A percentile compares a stretch with the other conserved stretches of the same genome.
Evolutionary conservation across 345 rosid genomes (phyloP).

Genomic region (Psidium guajava): DNA sequence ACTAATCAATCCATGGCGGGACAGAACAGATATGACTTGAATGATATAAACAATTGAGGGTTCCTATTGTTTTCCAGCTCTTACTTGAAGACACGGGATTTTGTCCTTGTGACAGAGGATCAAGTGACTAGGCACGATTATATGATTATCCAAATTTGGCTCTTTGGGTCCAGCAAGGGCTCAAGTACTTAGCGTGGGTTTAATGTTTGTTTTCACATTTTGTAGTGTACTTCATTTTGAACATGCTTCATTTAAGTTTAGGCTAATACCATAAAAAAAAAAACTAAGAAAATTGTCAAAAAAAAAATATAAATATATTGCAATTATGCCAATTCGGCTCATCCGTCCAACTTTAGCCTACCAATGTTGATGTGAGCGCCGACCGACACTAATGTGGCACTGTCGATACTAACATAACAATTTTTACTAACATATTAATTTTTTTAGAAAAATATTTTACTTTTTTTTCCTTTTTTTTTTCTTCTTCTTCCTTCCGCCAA

Average conservation of each 20-base stretch:
- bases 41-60: background rate
- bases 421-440: no score
- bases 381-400: no score
- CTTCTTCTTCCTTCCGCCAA: no score
- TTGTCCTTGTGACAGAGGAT: background rate
- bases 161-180: background rate
- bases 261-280: no score
- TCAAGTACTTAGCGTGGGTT: background rate
- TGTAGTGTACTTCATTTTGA: background rate
- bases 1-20: background rate
- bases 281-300: no score
- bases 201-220: background rate
- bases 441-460: no score
- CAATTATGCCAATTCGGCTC: no score
- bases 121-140: background rate
- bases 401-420: no score
- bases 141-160: background rate
- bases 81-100: background rate
- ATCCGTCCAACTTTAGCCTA: no score
- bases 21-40: background rate
- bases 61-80: background rate
- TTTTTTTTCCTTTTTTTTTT: no score
- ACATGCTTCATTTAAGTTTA: background rate
- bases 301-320: no score
- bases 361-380: no score